Evolutionary conservation across 2,329 filamentous ascomycete genomes (phyloP), one percentile per base, ranked within the genome.

Genomic region (Knufia petricola): DNA sequence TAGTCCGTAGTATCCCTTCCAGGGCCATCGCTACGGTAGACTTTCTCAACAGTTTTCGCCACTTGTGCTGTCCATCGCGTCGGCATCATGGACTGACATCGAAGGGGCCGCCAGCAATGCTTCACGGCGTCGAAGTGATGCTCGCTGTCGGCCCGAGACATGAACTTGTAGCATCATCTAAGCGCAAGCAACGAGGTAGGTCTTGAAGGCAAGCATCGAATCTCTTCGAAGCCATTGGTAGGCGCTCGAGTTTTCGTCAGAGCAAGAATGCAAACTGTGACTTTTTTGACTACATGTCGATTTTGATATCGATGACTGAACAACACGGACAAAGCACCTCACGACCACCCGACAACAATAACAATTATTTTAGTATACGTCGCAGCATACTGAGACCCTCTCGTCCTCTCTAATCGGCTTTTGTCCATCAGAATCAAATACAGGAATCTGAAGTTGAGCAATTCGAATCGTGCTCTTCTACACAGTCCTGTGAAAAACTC

Each of bases 201-300:
- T 44, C 24, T 3, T 20, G 30, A 15, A 23, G 4, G 24, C 19
- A n/a, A 21, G 19, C 26, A 32, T 51, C 44, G 54, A 56, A 55
- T 4, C 36, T 19, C 41, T 28, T 34, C 49, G 52, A 56, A 55
- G 8, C 10, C 36, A 12, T 41, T 20, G 45, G 54, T 50, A 52
- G 46, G 47, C 50, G 23, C 54, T 55, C 43, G 50, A 56, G 47
- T 13, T 19, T 44, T 21, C 42, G 23, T 46, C 20, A 42, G 41
- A 50, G 50, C 48, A 51, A 45, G 41, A 44, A 10, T 26, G 24
- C 26, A 24, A 21, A 30, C 37, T 37, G 30, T 42, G n/a, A 31
- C 26, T 28, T 32, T 40, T 30, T 40, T 38, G 26, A 28, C 26
- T 12, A 6, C 26, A 28, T 28, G 6, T 28, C n/a, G 26, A 43